Evolutionary conservation across 176 grass and related monocot species (phyloP), one percentile per base, ranked within the genome.

Genomic region (Phoenix roebelenii): DNA sequence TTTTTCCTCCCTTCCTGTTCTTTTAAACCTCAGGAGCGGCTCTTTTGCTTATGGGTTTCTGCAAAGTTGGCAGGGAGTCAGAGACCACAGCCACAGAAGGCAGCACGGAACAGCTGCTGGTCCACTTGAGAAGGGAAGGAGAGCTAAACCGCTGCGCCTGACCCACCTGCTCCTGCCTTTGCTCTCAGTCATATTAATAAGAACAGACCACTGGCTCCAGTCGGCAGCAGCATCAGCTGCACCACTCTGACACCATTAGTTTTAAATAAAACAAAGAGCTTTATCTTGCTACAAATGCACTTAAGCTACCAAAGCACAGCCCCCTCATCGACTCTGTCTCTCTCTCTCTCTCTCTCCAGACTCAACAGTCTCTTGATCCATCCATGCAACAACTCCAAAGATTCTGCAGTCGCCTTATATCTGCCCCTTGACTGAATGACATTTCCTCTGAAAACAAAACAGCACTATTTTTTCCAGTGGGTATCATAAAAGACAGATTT

Each of bases 11-110:
- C 1, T 14, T 66, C 23, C 10, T 5, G 5, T 26, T 29, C 26
- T 52, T 53, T 26, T 19, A 26, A 54, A 50, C 52, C 24, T 68
- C 65, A 52, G 20, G 20, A 55, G 65, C n/a, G 23, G 28, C 18
- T n/a, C 65, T 23, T 56, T 57, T 56, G 25, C 52, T 56, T 35
- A 44, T 56, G 52, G 65, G 65, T 68, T 68, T 68, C 65, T 68
- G 65, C 52, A 56, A 56, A 68, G 65, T 25, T 68, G 52, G 52
- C 65, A 68, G 65, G n/a, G 54, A 3, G 54, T 22, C 5, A 23
- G 54, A 55, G 54, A 55, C 54, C 22, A 22, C 54, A 55, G 54
- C 17, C n/a, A 23, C 54, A 23, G 14, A 55, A 51, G 52, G 65
- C 25, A 18, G 52, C 65, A 68, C 28, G 55, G 53, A 35, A 12